phyloP scores from a whole-genome alignment of 768 basidiomycete genomes.

The Hirschioporus abietinus region DNA sequence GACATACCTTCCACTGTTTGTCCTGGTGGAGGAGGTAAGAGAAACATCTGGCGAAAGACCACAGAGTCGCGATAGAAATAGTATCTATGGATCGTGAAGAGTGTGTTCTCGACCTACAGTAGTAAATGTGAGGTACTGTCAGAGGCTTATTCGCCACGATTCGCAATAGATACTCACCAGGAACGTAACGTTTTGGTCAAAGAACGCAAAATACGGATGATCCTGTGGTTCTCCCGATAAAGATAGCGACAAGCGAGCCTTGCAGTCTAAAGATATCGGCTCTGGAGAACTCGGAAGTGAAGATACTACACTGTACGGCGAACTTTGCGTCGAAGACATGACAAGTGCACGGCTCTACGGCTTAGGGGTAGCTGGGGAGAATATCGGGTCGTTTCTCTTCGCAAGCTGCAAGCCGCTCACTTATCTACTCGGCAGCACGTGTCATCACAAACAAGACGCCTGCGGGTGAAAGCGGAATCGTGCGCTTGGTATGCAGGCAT shows the following conservation, averaged over 20 bases:
- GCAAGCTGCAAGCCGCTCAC: neutral
- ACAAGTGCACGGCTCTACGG: neutral
- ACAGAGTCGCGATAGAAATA: slow-evolving; percentile 34
- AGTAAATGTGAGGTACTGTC: neutral
- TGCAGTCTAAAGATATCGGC: neutral
- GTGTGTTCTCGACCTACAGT: slow-evolving; percentile 26
- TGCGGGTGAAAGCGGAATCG: neutral
- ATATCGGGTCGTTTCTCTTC: neutral
- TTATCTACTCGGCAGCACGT: neutral
- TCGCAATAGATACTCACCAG: slow-evolving; percentile 14
- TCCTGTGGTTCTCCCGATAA: slow-evolving; percentile 1
- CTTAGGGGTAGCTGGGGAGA: neutral
- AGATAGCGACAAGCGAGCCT: neutral
- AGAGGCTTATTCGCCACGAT: neutral
- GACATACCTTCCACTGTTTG: slow-evolving; percentile 7
- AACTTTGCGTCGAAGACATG: neutral
- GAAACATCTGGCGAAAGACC: slow-evolving; percentile 24
- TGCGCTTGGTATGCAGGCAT: neutral
- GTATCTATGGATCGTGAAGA: slow-evolving; percentile 30
- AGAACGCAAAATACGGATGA: slow-evolving; percentile 23
- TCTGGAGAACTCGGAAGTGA: neutral
- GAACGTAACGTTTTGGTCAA: slow-evolving; percentile 22
- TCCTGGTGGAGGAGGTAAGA: slow-evolving; percentile 11
- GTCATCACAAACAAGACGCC: neutral
- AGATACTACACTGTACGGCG: neutral